These are phyloP conservation scores for Hericium coralloides DNA, from an alignment of 768 basidiomycete genomes.

Conservation along the genomic window DNA sequence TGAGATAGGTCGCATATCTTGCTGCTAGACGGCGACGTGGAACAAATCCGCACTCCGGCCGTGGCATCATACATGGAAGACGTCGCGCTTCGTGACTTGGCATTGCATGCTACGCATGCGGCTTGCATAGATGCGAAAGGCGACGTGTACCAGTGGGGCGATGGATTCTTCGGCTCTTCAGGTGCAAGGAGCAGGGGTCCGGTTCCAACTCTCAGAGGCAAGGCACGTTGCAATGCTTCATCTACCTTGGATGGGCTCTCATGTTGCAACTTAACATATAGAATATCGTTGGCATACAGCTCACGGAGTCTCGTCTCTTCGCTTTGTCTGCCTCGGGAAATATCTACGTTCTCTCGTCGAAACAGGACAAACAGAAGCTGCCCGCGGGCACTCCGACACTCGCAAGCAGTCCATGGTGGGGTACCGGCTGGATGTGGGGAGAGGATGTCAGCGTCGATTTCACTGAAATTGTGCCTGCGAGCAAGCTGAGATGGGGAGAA, in stretches of 20 bases:
- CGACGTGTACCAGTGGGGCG: slow-evolving; percentile 82
- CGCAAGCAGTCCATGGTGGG: slow-evolving; percentile 50
- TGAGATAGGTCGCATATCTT: slow-evolving; percentile 36
- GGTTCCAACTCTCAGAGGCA: slow-evolving; percentile 50
- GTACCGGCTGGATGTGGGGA: slow-evolving; percentile 49
- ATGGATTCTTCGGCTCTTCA: slow-evolving; percentile 40
- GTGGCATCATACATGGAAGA: slow-evolving; percentile 51
- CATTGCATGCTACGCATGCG: slow-evolving; percentile 54
- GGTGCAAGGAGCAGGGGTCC: slow-evolving; percentile 27
- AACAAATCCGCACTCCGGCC: slow-evolving; percentile 40
- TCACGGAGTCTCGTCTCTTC: slow-evolving; percentile 55
- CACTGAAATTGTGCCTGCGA: slow-evolving; percentile 50
- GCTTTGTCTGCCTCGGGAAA: slow-evolving; percentile 73
- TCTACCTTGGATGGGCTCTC: neutral
- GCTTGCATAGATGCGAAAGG: slow-evolving; percentile 74
- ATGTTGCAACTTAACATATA: slow-evolving; percentile 18
- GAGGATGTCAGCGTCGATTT: slow-evolving; percentile 45
- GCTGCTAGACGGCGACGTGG: slow-evolving; percentile 29
- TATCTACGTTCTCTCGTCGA: slow-evolving; percentile 60
- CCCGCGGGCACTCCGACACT: slow-evolving; percentile 30
- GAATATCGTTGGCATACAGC: slow-evolving; percentile 61
- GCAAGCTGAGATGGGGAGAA: slow-evolving; percentile 54
- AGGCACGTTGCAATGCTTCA: slow-evolving; percentile 32
- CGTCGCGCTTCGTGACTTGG: slow-evolving; percentile 66
- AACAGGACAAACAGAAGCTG: slow-evolving; percentile 37